Percentiles rank a stretch among this genome's conserved stretches.
Evolutionary conservation across 352 stramenopile genomes (phyloP).

Genomic region (Phytophthora fragariae): DNA sequence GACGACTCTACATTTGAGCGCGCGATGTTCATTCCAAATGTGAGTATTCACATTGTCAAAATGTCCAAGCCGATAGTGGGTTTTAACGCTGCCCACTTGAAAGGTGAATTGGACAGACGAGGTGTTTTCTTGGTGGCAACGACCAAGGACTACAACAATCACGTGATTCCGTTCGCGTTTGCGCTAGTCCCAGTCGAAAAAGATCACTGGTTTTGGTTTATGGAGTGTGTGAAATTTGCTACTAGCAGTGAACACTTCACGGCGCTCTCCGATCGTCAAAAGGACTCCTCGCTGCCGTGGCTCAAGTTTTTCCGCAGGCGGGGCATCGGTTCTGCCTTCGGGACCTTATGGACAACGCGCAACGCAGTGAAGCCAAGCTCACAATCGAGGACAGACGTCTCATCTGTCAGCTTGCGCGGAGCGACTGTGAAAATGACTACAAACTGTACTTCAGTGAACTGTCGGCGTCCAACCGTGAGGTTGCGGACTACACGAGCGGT

Average conservation of each 20-base stretch:
- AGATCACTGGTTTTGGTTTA: conserved; percentile 38
- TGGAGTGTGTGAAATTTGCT: conserved; percentile 1
- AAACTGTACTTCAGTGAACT: conserved; percentile 5
- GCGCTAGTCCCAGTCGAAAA: conserved; percentile 26
- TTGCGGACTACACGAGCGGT: conserved; percentile 7
- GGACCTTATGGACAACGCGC: conserved; percentile 16
- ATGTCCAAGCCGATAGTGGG: too few relatives aligned
- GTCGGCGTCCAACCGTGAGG: background rate
- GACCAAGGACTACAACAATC: conserved; percentile 35
- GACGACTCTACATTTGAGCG: background rate
- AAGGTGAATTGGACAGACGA: conserved; percentile 22
- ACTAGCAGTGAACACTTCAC: background rate
- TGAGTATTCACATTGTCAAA: too few relatives aligned
- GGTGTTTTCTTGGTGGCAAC: conserved; percentile 27
- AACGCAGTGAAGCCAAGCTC: background rate
- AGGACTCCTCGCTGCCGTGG: background rate
- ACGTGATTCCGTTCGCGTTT: conserved; percentile 33
- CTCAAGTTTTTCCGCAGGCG: background rate
- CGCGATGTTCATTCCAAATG: background rate
- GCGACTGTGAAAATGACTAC: conserved; percentile 16
- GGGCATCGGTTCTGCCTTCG: conserved; percentile 14
- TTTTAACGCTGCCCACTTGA: too few relatives aligned
- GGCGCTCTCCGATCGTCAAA: conserved; percentile 7
- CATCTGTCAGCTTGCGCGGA: conserved; percentile 1
- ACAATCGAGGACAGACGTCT: background rate